Evolutionary conservation across 345 rosid genomes (phyloP).

Genomic region (Eucalyptus victrix): DNA sequence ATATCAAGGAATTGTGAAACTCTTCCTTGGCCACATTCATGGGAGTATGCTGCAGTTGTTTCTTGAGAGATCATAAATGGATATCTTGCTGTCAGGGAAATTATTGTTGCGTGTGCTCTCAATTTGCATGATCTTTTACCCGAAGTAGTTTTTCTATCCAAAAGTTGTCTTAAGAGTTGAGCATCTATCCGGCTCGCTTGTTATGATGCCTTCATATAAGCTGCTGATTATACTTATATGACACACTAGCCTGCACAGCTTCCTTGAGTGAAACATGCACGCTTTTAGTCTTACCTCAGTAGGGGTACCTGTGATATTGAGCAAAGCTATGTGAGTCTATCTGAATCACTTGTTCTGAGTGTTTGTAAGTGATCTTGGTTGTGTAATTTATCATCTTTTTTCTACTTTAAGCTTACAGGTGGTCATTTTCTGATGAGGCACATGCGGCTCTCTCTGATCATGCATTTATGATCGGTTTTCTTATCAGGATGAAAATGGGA

Average conservation of each 20-base stretch:
- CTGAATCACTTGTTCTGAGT: not conserved
- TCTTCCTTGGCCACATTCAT: not conserved
- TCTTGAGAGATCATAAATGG: not conserved
- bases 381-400: not conserved
- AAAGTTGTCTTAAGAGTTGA: not conserved
- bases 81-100: not conserved
- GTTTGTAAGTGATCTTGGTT: not conserved
- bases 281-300: not conserved
- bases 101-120: not conserved
- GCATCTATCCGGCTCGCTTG: not conserved
- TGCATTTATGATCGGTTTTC: not conserved
- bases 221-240: not conserved
- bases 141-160: not conserved
- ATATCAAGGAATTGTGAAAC: not conserved
- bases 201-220: not conserved
- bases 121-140: not conserved
- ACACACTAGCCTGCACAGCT: not conserved
- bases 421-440: not conserved
- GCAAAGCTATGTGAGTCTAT: not conserved
- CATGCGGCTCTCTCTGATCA: not conserved
- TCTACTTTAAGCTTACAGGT: not conserved
- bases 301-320: not conserved
- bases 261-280: not conserved
- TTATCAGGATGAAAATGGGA: constrained; percentile 83
- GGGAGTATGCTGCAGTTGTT: not conserved